Evolutionary conservation across 345 rosid species (phyloP), one percentile per base, ranked within the genome.

Genomic region (Anastatica hierochuntica): DNA sequence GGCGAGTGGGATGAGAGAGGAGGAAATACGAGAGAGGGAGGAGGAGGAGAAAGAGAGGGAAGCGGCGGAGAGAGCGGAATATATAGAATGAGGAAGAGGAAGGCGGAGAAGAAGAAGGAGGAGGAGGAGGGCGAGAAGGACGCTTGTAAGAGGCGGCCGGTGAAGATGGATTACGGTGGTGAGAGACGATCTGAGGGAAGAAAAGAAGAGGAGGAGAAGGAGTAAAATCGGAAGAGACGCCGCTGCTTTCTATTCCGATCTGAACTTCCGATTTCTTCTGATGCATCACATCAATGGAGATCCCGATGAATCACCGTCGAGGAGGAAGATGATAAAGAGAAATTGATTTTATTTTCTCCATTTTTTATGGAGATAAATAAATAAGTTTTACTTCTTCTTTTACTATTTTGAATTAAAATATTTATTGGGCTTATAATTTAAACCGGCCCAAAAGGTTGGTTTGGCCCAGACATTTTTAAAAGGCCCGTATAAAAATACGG

Each of bases 221-320:
- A 30, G 78, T 82, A 66, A 64, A 90, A 90, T 80, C 97, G 94
- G 94, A 90, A 82, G 97, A 86, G 88, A 90, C 65, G 95, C 97
- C 97, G 77, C 61, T 77, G 88, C 95, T 90, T 81, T 90, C 97
- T 84, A 75, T 90, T 80, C 97, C 95, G 97, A 90, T 90, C 82
- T 86, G 97, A 70, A 63, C 78, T 79, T 90, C 95, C 56, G 97
- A 90, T 79, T 84, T 90, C 90, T 90, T 90, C 77, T 83, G 97
- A 90, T 86, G 97, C 97, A 90, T 89, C 77, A 86, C 85, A 82
- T 76, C 11, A 30, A 63, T 37, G n/a, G n/a, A n/a, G n/a, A n/a
- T n/a, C n/a, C n/a, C n/a, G n/a, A n/a, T n/a, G n/a, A n/a, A n/a
- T n/a, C n/a, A n/a, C n/a, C n/a, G n/a, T n/a, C n/a, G n/a, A n/a